A percentile compares a stretch with the other conserved stretches of the same genome.
phyloP scores from a whole-genome alignment of 1,284 basidiomycete species.

The Cryptococcus sp. region DNA sequence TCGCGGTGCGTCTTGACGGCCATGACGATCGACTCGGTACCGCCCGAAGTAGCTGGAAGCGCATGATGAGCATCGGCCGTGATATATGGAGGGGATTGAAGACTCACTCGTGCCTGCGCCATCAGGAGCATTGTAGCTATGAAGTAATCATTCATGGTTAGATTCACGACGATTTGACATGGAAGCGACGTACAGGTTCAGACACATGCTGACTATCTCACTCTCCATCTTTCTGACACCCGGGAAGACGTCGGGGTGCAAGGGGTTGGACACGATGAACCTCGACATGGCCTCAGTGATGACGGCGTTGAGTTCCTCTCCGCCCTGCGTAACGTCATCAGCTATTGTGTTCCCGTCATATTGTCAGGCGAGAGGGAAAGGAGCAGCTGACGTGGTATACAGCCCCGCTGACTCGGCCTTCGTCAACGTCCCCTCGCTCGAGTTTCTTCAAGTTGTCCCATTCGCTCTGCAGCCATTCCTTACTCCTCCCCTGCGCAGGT shows the following conservation, averaged over 20 bases:
- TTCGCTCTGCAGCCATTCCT: slow-evolving; percentile 77
- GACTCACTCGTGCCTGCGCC: slow-evolving; percentile 74
- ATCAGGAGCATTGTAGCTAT: slow-evolving; percentile 75
- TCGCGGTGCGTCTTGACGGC: slow-evolving; percentile 91
- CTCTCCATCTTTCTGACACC: slow-evolving; percentile 94
- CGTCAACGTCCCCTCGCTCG: slow-evolving; percentile 57
- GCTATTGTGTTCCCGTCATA: slow-evolving; percentile 2
- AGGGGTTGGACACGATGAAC: slow-evolving; percentile 68
- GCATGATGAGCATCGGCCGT: slow-evolving; percentile 2
- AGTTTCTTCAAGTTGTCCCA: slow-evolving; percentile 79
- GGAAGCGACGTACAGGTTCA: slow-evolving; percentile 61
- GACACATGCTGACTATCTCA: slow-evolving; percentile 91
- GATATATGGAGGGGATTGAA: not conserved
- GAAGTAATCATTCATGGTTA: not conserved
- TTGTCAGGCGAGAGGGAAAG: slow-evolving; percentile 11
- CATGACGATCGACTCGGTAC: slow-evolving; percentile 88
- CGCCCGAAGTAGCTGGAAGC: slow-evolving; percentile 74
- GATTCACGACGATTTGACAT: not conserved
- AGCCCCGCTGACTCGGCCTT: slow-evolving; percentile 80
- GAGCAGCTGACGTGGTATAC: slow-evolving; percentile 70
- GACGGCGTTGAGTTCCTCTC: slow-evolving; percentile 67
- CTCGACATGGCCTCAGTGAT: slow-evolving; percentile 53
- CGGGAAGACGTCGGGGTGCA: slow-evolving; percentile 95
- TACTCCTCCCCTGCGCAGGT: slow-evolving; percentile 66
- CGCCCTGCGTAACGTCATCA: slow-evolving; percentile 63